phyloP scores from a whole-genome alignment of 106 monocot genomes.

The Acorus gramineus region DNA sequence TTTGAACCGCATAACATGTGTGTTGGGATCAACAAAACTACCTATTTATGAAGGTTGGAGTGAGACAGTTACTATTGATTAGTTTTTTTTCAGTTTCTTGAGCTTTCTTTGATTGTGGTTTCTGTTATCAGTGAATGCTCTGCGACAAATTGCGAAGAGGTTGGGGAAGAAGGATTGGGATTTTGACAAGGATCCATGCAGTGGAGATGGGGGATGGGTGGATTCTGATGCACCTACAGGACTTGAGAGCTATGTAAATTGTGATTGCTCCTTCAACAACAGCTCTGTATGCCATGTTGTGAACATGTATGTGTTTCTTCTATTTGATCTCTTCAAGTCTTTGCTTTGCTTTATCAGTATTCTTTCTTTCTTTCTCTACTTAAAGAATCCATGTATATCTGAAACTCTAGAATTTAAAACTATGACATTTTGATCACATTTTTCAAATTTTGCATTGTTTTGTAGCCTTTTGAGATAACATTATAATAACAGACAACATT shows the following conservation, averaged over 20 bases:
- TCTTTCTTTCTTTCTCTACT: neutral
- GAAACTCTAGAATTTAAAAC: too few relatives aligned
- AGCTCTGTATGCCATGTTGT: slow-evolving; percentile 34
- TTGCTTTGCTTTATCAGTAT: neutral
- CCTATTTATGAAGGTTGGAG: too few relatives aligned
- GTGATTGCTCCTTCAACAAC: slow-evolving; percentile 38
- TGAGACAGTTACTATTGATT: too few relatives aligned
- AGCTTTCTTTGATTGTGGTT: too few relatives aligned
- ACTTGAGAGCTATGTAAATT: slow-evolving; percentile 29
- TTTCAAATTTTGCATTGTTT: too few relatives aligned
- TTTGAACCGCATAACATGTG: too few relatives aligned
- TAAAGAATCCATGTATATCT: neutral
- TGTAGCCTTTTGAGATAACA: too few relatives aligned
- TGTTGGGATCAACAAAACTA: too few relatives aligned
- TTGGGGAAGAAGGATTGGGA: slow-evolving; percentile 50
- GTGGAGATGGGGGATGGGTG: slow-evolving; percentile 27
- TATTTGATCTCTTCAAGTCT: neutral
- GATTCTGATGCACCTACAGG: slow-evolving; percentile 13
- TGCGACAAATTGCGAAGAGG: slow-evolving; percentile 25
- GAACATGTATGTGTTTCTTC: slow-evolving; percentile 16
- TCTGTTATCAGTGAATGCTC: slow-evolving; percentile 23
- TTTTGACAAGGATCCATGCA: slow-evolving; percentile 62
- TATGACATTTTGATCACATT: too few relatives aligned
- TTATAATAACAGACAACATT: too few relatives aligned
- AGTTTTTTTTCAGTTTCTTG: too few relatives aligned